phyloP scores from a whole-genome alignment of 2,329 filamentous ascomycete species.

The Cryphonectria radicalis region DNA sequence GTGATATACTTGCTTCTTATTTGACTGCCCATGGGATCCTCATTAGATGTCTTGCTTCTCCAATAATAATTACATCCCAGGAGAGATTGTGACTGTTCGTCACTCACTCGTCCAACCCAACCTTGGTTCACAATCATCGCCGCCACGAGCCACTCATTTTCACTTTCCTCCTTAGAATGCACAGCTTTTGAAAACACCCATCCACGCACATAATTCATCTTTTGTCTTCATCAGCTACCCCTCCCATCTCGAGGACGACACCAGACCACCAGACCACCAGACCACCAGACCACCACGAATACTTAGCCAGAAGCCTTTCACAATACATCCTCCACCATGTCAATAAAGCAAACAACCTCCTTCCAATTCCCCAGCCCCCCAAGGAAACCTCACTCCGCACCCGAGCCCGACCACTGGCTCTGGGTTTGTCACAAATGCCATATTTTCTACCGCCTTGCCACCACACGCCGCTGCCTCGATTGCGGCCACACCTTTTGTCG shows the following conservation, averaged over 20 bases:
- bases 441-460: constrained; percentile 35
- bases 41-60: neutral
- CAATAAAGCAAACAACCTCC: neutral
- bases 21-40: neutral
- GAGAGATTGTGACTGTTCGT: neutral
- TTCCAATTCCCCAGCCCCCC: constrained; percentile 12
- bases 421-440: constrained; percentile 43
- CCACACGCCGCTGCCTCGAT: constrained; percentile 45
- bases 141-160: neutral
- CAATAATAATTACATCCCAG: too few relatives aligned
- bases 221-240: neutral
- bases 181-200: neutral
- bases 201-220: neutral
- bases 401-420: constrained; percentile 34
- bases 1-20: neutral
- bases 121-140: neutral
- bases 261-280: neutral
- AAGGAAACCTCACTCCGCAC: constrained; percentile 16
- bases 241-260: neutral
- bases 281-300: neutral
- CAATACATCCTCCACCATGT: neutral
- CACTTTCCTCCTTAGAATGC: neutral
- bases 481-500: constrained; percentile 45
- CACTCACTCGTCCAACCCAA: neutral
- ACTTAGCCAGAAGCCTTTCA: neutral